Evolutionary conservation across 768 basidiomycete genomes (phyloP).

Genomic region (Mycena metata): DNA sequence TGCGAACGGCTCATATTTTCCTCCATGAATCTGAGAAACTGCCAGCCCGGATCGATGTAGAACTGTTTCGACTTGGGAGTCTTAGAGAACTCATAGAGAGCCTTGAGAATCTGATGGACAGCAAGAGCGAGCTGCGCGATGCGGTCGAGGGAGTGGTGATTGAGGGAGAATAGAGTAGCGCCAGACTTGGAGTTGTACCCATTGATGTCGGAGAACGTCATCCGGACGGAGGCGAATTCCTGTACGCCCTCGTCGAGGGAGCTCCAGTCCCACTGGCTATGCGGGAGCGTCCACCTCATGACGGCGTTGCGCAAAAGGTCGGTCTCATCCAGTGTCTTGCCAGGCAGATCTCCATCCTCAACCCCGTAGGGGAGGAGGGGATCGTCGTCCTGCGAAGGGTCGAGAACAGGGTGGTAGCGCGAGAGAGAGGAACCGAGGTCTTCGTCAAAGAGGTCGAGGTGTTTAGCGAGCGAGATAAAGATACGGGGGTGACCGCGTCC

Average conservation of each 20-base stretch:
- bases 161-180: neutral
- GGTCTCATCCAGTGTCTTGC: constrained; percentile 7
- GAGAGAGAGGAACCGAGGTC: neutral
- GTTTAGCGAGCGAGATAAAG: neutral
- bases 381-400: constrained; percentile 12
- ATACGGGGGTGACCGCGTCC: neutral
- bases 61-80: neutral
- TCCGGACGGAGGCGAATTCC: neutral
- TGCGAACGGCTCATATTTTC: neutral
- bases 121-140: constrained; percentile 1
- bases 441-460: constrained; percentile 4
- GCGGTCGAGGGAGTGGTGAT: neutral
- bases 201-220: too few relatives aligned
- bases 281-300: neutral
- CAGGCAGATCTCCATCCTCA: constrained; percentile 3
- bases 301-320: constrained; percentile 8
- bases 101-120: neutral
- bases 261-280: neutral
- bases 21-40: constrained; percentile 9
- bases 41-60: neutral
- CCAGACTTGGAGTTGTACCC: neutral
- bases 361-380: constrained; percentile 14
- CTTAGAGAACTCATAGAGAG: neutral
- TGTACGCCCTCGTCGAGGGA: neutral
- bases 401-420: constrained; percentile 3